Evolutionary conservation across 176 grass and related monocot genomes (phyloP).

Genomic region (Bolboschoenus planiculmis): DNA sequence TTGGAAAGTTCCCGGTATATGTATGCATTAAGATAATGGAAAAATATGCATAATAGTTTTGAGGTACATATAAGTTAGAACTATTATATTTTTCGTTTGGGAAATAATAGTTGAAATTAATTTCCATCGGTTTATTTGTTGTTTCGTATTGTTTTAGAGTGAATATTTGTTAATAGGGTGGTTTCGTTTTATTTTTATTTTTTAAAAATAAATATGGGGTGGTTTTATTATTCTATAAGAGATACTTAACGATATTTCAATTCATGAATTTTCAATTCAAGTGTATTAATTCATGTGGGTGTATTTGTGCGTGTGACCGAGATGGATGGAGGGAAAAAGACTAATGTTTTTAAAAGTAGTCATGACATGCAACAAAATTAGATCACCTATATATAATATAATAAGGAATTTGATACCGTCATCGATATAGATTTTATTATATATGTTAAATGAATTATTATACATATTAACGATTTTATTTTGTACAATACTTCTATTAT

Average conservation of each 20-base stretch:
- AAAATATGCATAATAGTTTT: constrained; percentile 34
- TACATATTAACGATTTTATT: too few relatives aligned
- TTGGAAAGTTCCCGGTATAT: constrained; percentile 70
- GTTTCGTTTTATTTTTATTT: neutral
- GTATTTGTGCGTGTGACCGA: too few relatives aligned
- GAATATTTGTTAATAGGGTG: neutral
- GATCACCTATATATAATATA: too few relatives aligned
- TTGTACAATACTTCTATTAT: too few relatives aligned
- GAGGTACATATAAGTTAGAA: neutral
- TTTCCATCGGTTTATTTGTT: neutral
- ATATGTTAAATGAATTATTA: too few relatives aligned
- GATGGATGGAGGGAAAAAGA: too few relatives aligned
- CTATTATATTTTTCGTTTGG: neutral
- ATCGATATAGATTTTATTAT: too few relatives aligned
- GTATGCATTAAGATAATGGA: constrained; percentile 43
- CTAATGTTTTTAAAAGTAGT: too few relatives aligned
- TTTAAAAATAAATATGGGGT: neutral
- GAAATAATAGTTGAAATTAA: neutral
- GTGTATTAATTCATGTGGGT: too few relatives aligned
- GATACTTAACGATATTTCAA: neutral
- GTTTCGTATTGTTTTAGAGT: neutral
- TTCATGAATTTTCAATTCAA: too few relatives aligned
- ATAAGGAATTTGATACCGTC: too few relatives aligned
- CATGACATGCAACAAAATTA: too few relatives aligned
- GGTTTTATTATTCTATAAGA: neutral